Evolutionary conservation across 305 asterid species (phyloP), one percentile per base, ranked within the genome.

Genomic region (Rubia tinctorum): DNA sequence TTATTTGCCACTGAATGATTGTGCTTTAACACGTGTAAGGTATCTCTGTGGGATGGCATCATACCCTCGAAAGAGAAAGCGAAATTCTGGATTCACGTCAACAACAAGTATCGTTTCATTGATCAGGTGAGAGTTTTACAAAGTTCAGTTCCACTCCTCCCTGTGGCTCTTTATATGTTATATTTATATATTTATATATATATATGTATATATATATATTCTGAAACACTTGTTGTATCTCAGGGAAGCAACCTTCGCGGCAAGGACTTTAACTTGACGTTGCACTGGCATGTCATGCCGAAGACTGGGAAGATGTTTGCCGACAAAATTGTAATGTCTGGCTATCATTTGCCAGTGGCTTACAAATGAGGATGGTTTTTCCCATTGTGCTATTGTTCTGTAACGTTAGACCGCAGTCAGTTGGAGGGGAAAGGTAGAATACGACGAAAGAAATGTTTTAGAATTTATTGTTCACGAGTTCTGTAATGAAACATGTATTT

Each of bases 231-330:
- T 40, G 43, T 40, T 6, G 59, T 44, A 49, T 53, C 74, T 30
- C 44, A 95, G 99, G 99, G 99, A 83, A 92, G 98, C 89, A 90
- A 89, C 77, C 88, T 95, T 63, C 88, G 92, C 0, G 95, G 97
- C 69, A 89, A 83, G 79, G 81, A 74, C 59, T 95, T 90, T 78
- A 92, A 95, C 85, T 81, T 95, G 77, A 90, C 99, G 27, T 60
- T 92, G 86, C 98, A 90, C 55, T 95, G 99, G 99, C 98, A 95
- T 68, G 90, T 90, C 30, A 95, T 92, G 99, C 99, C 99, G 2
- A 95, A 95, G 89, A 90, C 97, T 5, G 99, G 99, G 65, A 95
- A 88, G 91, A 95, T 95, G 98, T 87, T 86, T 51, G 91, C 88
- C 0, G 93, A 90, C 86, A 95, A 89, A 82, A 73, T 95, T 62